These are phyloP conservation scores for Lecanicillium sp. DNA, from an alignment of 2,329 filamentous ascomycete species.

Conservation along the genomic window DNA sequence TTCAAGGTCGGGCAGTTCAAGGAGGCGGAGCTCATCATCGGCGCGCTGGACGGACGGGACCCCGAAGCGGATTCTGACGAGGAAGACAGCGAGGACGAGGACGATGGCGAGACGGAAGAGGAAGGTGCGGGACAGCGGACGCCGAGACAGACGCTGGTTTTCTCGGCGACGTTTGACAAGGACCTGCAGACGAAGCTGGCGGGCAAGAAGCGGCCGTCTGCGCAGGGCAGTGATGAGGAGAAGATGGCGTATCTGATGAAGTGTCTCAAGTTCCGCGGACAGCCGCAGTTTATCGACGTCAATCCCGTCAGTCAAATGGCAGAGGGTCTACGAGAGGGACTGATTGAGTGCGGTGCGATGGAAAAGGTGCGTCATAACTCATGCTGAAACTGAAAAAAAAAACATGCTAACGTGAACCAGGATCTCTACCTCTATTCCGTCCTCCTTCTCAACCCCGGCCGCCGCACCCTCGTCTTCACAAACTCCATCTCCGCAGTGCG, in stretches of 20 bases:
- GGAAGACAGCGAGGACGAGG: conserved; percentile 36
- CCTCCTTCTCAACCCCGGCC: conserved; percentile 72
- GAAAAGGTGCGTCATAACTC: conserved; percentile 62
- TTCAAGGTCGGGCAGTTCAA: conserved; percentile 93
- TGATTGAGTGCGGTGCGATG: conserved; percentile 86
- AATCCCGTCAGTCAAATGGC: conserved; percentile 91
- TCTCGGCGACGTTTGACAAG: conserved; percentile 94
- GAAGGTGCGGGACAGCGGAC: background rate
- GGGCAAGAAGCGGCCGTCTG: conserved; percentile 58
- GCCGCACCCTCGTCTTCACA: conserved; percentile 83
- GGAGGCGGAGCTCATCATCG: conserved; percentile 83
- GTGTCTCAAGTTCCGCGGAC: conserved; percentile 80
- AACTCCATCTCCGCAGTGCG: conserved; percentile 94
- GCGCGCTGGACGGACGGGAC: conserved; percentile 67
- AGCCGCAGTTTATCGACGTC: conserved; percentile 85
- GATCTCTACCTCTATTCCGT: conserved; percentile 91
- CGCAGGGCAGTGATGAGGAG: conserved; percentile 59
- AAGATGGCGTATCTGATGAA: conserved; percentile 91
- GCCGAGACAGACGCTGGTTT: conserved; percentile 73
- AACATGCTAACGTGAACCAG: conserved; percentile 31
- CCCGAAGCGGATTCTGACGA: conserved; percentile 51
- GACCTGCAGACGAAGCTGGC: conserved; percentile 85
- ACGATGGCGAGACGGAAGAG: conserved; percentile 33
- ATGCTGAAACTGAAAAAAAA: too few relatives aligned
- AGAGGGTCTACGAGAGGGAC: conserved; percentile 73